Conservation (phyloP, 1,284 basidiomycete species). For the Cystobasidium slooffiae region DNA sequence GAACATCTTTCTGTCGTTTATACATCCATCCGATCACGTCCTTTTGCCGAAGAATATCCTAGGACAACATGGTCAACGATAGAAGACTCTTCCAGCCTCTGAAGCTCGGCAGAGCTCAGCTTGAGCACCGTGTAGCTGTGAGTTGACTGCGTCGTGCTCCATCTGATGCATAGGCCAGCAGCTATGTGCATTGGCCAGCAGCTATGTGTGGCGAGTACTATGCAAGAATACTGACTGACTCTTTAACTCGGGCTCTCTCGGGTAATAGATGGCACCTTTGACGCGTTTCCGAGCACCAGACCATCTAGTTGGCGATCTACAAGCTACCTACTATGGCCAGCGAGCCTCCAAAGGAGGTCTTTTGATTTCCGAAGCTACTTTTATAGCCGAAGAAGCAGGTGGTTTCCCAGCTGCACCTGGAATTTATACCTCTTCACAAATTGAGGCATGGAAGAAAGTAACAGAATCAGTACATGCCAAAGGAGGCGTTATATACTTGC, state of each 20-base stretch:
- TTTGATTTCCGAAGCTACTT: slow-evolving; percentile 62
- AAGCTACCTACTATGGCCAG: slow-evolving; percentile 61
- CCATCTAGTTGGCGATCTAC: slow-evolving; percentile 39
- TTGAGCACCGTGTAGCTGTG: slow-evolving; percentile 61
- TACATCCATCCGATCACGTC: neutral
- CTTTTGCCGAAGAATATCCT: no score
- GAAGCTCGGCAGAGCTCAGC: slow-evolving; percentile 59
- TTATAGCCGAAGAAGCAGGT: slow-evolving; percentile 56
- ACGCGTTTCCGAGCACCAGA: slow-evolving; percentile 59
- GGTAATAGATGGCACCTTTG: slow-evolving; percentile 59
- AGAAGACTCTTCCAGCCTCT: slow-evolving; percentile 61
- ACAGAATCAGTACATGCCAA: slow-evolving; percentile 60
- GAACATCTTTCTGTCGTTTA: no score
- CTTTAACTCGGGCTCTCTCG: neutral
- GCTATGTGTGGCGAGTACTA: neutral
- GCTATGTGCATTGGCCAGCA: no score
- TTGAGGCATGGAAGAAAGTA: slow-evolving; percentile 62
- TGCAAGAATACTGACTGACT: no score
- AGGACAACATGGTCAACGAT: slow-evolving; percentile 29
- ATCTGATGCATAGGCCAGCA: neutral
- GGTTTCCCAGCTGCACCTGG: slow-evolving; percentile 49
- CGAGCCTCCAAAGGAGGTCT: slow-evolving; percentile 60
- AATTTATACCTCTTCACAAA: slow-evolving; percentile 61
- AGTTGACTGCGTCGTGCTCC: neutral
- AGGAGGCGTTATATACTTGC: slow-evolving; percentile 61